Conservation (phyloP, 2,329 filamentous ascomycete species). For the Alternaria ethzedia region DNA sequence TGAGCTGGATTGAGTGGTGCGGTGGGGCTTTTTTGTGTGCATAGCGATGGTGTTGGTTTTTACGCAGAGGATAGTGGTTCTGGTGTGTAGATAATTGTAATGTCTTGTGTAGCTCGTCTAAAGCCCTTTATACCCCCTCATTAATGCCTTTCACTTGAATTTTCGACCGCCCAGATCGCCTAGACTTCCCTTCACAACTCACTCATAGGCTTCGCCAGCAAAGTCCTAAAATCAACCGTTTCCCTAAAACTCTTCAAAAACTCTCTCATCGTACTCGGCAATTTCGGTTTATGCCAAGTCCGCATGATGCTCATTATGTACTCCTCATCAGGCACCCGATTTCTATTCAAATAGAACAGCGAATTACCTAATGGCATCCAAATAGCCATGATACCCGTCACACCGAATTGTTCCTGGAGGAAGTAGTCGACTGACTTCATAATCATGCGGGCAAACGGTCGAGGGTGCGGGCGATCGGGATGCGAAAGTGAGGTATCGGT, state of each 20-base stretch:
- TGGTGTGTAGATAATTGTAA: background rate
- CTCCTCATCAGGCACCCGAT: constrained; percentile 15
- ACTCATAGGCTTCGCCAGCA: background rate
- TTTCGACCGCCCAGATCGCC: accelerated
- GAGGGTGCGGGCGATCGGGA: constrained; percentile 25
- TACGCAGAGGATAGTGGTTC: background rate
- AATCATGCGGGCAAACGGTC: constrained; percentile 33
- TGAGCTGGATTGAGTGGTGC: constrained; percentile 28
- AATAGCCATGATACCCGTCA: constrained; percentile 24
- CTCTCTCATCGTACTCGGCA: constrained; percentile 26
- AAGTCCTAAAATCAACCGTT: constrained; percentile 5
- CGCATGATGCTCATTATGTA: constrained; percentile 19
- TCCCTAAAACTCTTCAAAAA: constrained; percentile 31
- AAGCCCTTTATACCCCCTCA: too few species aligned
- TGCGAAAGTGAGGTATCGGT: constrained; percentile 13
- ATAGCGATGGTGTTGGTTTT: constrained; percentile 9
- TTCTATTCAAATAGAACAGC: constrained; percentile 24
- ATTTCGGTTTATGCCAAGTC: constrained; percentile 21
- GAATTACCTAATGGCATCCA: constrained; percentile 32
- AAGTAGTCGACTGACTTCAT: constrained; percentile 30
- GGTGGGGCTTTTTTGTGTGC: background rate
- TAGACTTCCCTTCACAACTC: background rate
- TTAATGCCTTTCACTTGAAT: background rate
- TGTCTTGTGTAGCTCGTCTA: too few species aligned
- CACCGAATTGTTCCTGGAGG: constrained; percentile 26